Percentiles rank a stretch among this genome's conserved stretches.
Evolutionary conservation across 2,329 filamentous ascomycete genomes (phyloP).

Genomic region (Penicillium olsonii): DNA sequence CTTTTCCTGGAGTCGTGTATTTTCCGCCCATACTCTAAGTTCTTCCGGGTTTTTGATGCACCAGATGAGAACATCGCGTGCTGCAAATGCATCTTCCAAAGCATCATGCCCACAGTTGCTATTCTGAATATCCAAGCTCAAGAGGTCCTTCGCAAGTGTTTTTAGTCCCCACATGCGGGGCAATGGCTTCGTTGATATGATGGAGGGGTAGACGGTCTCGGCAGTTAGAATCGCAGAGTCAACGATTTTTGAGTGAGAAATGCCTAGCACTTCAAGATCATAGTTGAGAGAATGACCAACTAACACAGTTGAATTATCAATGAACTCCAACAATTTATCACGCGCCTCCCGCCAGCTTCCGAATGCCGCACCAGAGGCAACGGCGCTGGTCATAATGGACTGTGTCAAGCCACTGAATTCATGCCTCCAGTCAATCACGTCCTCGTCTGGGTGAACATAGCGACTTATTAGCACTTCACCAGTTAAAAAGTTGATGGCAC

Average conservation of each 20-base stretch:
- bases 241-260: conserved; percentile 7
- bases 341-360: conserved; percentile 7
- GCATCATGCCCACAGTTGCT: conserved; percentile 3
- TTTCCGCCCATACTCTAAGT: conserved; percentile 8
- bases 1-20: conserved; percentile 1
- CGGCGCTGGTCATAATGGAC: conserved; percentile 3
- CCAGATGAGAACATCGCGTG: conserved; percentile 7
- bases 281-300: conserved; percentile 11
- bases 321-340: conserved; percentile 7
- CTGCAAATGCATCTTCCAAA: conserved; percentile 10
- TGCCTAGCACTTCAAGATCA: conserved; percentile 11
- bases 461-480: conserved; percentile 10
- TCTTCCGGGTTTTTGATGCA: conserved; percentile 11
- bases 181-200: conserved; percentile 3
- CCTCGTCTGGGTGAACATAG: conserved; percentile 2
- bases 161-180: conserved; percentile 5
- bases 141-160: conserved; percentile 7
- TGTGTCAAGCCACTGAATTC: conserved; percentile 6
- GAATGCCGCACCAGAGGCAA: conserved; percentile 7
- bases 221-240: conserved; percentile 3
- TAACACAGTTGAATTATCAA: conserved; percentile 7
- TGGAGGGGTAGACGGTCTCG: conserved; percentile 6
- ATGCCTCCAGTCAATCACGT: conserved; percentile 7
- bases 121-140: conserved; percentile 3
- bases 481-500: conserved; percentile 6